A percentile compares a stretch with the other conserved stretches of the same genome.
Evolutionary conservation across 163 green algal species (phyloP).

Genomic region (Picocystis sp.): DNA sequence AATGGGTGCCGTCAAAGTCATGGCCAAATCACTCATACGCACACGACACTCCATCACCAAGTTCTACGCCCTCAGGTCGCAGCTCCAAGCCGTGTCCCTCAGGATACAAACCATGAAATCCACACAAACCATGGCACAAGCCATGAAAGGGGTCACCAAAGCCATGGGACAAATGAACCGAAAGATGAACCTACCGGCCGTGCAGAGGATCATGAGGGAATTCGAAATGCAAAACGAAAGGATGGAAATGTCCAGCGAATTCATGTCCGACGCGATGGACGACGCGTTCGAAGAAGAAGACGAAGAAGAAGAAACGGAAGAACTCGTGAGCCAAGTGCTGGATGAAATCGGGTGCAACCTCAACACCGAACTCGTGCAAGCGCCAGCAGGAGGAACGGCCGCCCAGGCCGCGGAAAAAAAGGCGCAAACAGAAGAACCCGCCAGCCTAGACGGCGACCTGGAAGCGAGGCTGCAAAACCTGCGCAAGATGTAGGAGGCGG

Average conservation of each 20-base stretch:
- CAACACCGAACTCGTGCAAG: constrained; percentile 23
- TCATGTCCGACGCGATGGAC: constrained; percentile 92
- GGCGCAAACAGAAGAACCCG: too few relatives aligned
- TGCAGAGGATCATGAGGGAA: constrained; percentile 87
- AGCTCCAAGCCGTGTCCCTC: constrained; percentile 70
- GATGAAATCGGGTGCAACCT: constrained; percentile 87
- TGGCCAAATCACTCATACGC: constrained; percentile 95
- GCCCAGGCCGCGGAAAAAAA: too few relatives aligned
- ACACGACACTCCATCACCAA: constrained; percentile 93
- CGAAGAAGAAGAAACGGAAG: constrained; percentile 90
- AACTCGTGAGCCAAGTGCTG: constrained; percentile 83
- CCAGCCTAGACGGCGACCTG: too few relatives aligned
- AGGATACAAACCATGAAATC: constrained; percentile 81
- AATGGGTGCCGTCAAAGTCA: constrained; percentile 92
- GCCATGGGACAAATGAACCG: constrained; percentile 94
- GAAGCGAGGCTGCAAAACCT: too few relatives aligned
- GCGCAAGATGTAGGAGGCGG: too few relatives aligned
- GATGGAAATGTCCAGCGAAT: constrained; percentile 95
- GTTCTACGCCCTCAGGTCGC: constrained; percentile 84
- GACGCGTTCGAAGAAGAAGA: constrained; percentile 63
- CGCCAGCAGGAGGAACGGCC: constrained; percentile 8
- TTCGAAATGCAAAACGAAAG: constrained; percentile 94
- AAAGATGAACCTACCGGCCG: constrained; percentile 75
- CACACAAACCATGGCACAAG: constrained; percentile 90
- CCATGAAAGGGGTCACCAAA: constrained; percentile 90